Conservation (phyloP, 108 stramenopile species). For the Poteriospumella lacustris region DNA sequence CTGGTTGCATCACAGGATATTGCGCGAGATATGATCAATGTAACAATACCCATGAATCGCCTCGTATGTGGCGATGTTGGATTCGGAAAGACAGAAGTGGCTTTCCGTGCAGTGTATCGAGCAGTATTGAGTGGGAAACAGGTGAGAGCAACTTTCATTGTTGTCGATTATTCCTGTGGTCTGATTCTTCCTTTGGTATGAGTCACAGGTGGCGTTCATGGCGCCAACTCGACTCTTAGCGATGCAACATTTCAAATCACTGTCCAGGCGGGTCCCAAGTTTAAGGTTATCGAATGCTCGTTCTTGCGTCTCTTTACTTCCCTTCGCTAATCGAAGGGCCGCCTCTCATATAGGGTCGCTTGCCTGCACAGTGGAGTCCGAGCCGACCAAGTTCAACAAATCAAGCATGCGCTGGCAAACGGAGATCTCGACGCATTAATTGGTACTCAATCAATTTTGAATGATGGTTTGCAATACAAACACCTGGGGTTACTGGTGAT, state of each 20-base stretch:
- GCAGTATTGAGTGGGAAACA: conserved; percentile 72
- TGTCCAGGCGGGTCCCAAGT: not conserved
- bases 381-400: no score
- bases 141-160: not conserved
- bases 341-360: no score
- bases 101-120: conserved; percentile 77
- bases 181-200: not conserved
- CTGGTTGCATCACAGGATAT: conserved; percentile 52
- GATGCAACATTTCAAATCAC: conserved; percentile 73
- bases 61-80: conserved; percentile 93
- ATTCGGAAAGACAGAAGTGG: conserved; percentile 96
- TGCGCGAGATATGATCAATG: conserved; percentile 89
- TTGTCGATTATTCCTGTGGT: not conserved
- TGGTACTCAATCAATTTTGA: conserved; percentile 82
- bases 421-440: conserved; percentile 46
- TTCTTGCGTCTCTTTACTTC: no score
- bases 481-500: conserved; percentile 82
- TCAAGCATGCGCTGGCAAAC: not conserved
- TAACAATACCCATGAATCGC: conserved; percentile 85
- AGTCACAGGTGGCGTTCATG: conserved; percentile 63
- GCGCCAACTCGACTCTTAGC: conserved; percentile 88
- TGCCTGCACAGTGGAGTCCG: no score
- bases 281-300: no score
- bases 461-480: conserved; percentile 66
- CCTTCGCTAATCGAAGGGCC: no score